Percentiles rank a stretch among this genome's conserved stretches.
phyloP scores from a whole-genome alignment of 179 eudicot genomes.

The Actinidia arguta region DNA sequence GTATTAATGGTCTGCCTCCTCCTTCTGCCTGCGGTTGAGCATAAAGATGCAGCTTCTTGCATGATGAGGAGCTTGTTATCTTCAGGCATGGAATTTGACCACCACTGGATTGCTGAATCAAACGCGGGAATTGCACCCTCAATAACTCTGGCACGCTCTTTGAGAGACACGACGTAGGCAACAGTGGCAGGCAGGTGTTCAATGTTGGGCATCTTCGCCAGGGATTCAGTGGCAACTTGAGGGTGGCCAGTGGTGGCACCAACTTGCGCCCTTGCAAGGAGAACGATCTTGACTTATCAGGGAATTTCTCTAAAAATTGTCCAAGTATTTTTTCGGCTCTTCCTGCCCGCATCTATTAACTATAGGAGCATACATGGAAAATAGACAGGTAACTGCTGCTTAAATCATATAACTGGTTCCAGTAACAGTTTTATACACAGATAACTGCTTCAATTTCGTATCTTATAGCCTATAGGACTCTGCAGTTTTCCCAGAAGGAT shows the following conservation, averaged over 20 bases:
- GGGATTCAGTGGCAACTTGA: constrained; percentile 82
- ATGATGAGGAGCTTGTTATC: constrained; percentile 77
- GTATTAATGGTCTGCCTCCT: constrained; percentile 67
- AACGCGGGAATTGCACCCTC: constrained; percentile 73
- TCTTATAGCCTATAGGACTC: too few relatives aligned
- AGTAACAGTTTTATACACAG: too few relatives aligned
- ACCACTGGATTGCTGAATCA: constrained; percentile 79
- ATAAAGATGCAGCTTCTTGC: constrained; percentile 92
- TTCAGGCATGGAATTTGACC: constrained; percentile 85
- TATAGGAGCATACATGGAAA: too few relatives aligned
- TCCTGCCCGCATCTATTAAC: constrained; percentile 82
- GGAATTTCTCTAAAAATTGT: constrained; percentile 60
- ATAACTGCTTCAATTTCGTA: too few relatives aligned
- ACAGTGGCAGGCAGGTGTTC: constrained; percentile 92
- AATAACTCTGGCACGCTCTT: constrained; percentile 82
- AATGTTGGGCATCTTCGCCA: constrained; percentile 70
- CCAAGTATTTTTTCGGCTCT: constrained; percentile 77
- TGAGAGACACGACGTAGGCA: constrained; percentile 80
- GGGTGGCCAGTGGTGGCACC: constrained; percentile 89
- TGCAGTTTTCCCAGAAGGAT: too few relatives aligned
- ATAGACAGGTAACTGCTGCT: too few relatives aligned
- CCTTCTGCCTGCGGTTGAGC: constrained; percentile 79
- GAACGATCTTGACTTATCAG: constrained; percentile 56
- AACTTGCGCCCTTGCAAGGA: constrained; percentile 83
- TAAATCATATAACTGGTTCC: too few relatives aligned